phyloP scores from a whole-genome alignment of 257 asterid genomes.

The Fraxinus quadrangulata region DNA sequence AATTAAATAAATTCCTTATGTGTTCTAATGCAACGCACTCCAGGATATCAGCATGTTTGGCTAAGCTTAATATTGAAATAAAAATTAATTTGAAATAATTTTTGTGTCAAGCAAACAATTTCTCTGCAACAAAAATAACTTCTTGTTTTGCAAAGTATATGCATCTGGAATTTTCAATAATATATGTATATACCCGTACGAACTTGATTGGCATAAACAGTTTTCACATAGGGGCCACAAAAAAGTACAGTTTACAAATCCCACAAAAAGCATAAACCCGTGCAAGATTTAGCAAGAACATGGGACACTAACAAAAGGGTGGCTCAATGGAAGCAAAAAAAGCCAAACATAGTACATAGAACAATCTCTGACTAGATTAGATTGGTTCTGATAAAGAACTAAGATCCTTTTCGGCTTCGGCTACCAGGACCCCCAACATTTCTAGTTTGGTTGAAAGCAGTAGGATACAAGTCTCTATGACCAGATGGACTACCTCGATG shows the following conservation, averaged over 20 bases:
- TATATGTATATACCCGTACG: background rate
- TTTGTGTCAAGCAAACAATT: no score
- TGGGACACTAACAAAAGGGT: slow-evolving; percentile 21
- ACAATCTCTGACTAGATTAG: slow-evolving; percentile 7
- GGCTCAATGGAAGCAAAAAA: slow-evolving; percentile 19
- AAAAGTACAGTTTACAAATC: slow-evolving; percentile 23
- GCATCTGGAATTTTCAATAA: background rate
- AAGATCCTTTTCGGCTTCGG: slow-evolving; percentile 52
- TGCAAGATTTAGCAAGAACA: slow-evolving; percentile 25
- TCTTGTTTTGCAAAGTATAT: background rate
- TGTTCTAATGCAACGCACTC: no score
- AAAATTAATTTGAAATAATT: no score
- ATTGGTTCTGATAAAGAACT: slow-evolving; percentile 17
- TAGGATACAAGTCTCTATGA: slow-evolving; percentile 65
- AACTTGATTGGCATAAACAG: slow-evolving; percentile 18
- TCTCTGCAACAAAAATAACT: no score
- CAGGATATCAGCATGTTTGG: no score
- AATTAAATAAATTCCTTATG: no score
- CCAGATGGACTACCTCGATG: slow-evolving; percentile 46
- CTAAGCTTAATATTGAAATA: no score
- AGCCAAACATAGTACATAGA: background rate
- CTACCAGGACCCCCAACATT: slow-evolving; percentile 40
- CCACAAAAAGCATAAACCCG: slow-evolving; percentile 15
- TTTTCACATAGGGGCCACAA: slow-evolving; percentile 2
- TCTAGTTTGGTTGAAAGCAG: slow-evolving; percentile 40